These are phyloP conservation scores for Ustilago vetiveriae DNA, from an alignment of 1,284 basidiomycete genomes.

Conservation along the genomic window DNA sequence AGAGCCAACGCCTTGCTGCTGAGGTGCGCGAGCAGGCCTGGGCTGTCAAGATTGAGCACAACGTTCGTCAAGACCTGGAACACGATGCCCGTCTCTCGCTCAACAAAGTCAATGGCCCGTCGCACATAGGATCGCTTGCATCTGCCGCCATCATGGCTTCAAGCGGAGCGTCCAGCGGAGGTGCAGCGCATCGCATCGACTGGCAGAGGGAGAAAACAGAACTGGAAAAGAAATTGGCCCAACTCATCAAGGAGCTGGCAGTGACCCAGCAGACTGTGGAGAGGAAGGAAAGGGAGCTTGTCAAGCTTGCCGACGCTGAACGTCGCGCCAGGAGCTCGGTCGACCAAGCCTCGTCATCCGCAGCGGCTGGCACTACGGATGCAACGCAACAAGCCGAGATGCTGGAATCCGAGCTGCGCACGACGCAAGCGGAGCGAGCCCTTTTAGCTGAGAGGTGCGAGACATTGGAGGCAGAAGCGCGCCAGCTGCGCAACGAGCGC, in stretches of 20 bases:
- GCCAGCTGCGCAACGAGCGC: constrained; percentile 27
- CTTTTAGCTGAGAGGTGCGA: constrained; percentile 17
- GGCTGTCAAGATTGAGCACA: constrained; percentile 24
- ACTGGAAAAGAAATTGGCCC: constrained; percentile 36
- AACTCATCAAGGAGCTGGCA: constrained; percentile 29
- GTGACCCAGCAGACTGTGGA: constrained; percentile 23
- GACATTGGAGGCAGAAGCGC: constrained; percentile 25
- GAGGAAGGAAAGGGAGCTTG: constrained; percentile 34
- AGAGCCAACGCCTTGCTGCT: constrained; percentile 9
- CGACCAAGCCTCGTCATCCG: constrained; percentile 15
- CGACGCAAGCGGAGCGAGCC: constrained; percentile 11
- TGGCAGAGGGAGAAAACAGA: constrained; percentile 44
- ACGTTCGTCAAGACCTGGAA: constrained; percentile 22
- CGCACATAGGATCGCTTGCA: constrained; percentile 22
- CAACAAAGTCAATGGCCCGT: constrained; percentile 34
- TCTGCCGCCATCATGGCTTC: constrained; percentile 24
- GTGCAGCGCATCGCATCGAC: constrained; percentile 23
- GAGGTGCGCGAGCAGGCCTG: constrained; percentile 26
- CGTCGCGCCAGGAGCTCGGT: constrained; percentile 17
- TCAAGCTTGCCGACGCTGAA: constrained; percentile 29
- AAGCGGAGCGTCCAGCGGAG: constrained; percentile 8
- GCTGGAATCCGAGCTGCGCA: constrained; percentile 11
- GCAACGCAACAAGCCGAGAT: constrained; percentile 10
- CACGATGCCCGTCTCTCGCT: constrained; percentile 39
- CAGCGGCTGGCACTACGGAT: background rate